Conservation (phyloP, 441 rosid genomes). For the Brassica hybrid region DNA sequence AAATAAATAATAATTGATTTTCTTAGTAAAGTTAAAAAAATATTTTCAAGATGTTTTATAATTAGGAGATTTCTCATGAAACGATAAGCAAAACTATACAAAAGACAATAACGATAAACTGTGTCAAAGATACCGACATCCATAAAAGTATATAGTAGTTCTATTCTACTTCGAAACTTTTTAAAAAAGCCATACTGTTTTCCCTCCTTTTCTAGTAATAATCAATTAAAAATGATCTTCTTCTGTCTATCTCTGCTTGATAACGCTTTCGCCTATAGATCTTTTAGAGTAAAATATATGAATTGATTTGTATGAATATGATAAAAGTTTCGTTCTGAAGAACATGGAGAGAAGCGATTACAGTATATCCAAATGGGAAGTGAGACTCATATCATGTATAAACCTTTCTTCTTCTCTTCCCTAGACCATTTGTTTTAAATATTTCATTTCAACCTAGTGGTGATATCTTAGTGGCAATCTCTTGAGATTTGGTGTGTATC, state of each 20-base stretch:
- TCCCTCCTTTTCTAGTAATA: constrained; percentile 13
- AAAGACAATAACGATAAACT: constrained; percentile 12
- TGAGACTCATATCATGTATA: not conserved
- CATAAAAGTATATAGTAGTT: constrained; percentile 8
- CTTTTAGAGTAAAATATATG: not conserved
- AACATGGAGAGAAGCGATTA: constrained; percentile 13
- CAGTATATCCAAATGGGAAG: not conserved
- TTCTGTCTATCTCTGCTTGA: constrained; percentile 26
- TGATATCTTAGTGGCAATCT: too few species aligned
- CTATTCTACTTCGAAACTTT: constrained; percentile 35
- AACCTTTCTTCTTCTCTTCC: not conserved
- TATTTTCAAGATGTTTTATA: not conserved
- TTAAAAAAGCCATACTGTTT: constrained; percentile 28
- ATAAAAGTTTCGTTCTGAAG: not conserved
- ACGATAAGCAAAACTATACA: not conserved
- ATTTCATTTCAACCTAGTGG: not conserved
- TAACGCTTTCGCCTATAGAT: constrained; percentile 19
- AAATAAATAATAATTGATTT: not conserved
- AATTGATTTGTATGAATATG: not conserved
- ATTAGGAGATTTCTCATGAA: not conserved
- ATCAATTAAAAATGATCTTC: not conserved
- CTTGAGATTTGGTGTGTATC: too few species aligned
- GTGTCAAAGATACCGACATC: constrained; percentile 34
- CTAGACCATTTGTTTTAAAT: not conserved
- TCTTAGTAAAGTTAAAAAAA: not conserved